These are phyloP conservation scores for Acacia crassicarpa DNA, from an alignment of 306 rosid genomes.

Conservation along the genomic window DNA sequence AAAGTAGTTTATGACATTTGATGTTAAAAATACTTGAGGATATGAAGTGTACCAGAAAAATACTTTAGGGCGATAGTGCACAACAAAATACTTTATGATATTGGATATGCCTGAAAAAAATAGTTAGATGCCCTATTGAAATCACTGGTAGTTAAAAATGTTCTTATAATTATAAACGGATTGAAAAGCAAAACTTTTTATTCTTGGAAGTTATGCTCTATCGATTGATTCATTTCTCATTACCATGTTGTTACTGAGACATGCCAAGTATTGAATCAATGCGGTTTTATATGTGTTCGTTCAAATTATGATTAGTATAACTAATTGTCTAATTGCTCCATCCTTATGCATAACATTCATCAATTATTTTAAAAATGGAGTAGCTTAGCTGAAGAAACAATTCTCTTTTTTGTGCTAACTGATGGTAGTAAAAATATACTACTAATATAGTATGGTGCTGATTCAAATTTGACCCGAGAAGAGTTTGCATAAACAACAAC, in stretches of 20 bases:
- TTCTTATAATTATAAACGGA: background rate
- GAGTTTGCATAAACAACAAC: constrained; percentile 38
- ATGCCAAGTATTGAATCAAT: constrained; percentile 13
- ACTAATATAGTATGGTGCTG: background rate
- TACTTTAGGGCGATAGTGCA: too few relatives aligned
- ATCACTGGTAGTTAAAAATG: too few relatives aligned
- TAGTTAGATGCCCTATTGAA: too few relatives aligned
- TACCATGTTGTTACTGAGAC: background rate
- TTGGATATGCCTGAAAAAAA: too few relatives aligned
- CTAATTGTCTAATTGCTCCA: background rate
- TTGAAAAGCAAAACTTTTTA: background rate
- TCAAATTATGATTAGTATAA: background rate
- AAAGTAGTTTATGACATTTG: too few relatives aligned
- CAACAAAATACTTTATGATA: too few relatives aligned
- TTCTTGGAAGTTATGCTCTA: constrained; percentile 10
- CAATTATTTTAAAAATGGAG: background rate
- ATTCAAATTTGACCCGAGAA: constrained; percentile 37
- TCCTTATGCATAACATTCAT: background rate
- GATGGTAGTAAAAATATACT: constrained; percentile 5
- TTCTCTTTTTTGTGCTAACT: constrained; percentile 16
- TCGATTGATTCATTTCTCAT: background rate
- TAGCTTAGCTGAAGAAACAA: background rate
- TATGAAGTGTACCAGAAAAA: too few relatives aligned
- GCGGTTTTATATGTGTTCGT: constrained; percentile 9
- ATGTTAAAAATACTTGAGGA: too few relatives aligned